These are phyloP conservation scores for Mikania micrantha DNA, from an alignment of 129 eudicot species.

Conservation along the genomic window DNA sequence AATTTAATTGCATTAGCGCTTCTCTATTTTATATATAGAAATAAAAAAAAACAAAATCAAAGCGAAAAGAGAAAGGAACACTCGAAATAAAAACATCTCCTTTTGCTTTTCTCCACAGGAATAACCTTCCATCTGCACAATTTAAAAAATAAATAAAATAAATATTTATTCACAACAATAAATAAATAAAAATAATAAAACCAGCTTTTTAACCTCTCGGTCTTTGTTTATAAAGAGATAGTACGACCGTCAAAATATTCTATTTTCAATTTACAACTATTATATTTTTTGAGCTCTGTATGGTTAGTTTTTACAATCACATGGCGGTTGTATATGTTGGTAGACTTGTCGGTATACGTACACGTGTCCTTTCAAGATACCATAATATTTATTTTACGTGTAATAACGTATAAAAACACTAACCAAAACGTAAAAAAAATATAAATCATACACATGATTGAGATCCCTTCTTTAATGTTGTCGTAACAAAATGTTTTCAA, in stretches of 20 bases:
- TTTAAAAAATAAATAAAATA: background rate
- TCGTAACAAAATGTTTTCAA: no score
- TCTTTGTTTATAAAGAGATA: background rate
- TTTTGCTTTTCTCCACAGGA: background rate
- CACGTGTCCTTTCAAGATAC: background rate
- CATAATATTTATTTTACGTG: no score
- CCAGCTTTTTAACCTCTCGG: background rate
- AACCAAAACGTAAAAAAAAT: background rate
- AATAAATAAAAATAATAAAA: background rate
- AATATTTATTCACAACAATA: background rate
- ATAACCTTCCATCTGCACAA: background rate
- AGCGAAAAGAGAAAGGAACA: constrained; percentile 1
- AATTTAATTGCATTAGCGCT: background rate
- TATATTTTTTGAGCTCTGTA: background rate
- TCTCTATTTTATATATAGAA: background rate
- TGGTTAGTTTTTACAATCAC: no score
- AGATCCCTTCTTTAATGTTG: no score
- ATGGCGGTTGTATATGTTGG: background rate
- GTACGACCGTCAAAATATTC: background rate
- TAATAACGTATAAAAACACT: no score
- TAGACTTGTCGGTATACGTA: background rate
- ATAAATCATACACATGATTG: no score
- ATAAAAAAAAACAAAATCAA: background rate
- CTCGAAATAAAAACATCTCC: background rate
- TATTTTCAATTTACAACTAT: background rate